Evolutionary conservation across 2,329 filamentous ascomycete genomes (phyloP).

Genomic region (Coniochaeta sp.): DNA sequence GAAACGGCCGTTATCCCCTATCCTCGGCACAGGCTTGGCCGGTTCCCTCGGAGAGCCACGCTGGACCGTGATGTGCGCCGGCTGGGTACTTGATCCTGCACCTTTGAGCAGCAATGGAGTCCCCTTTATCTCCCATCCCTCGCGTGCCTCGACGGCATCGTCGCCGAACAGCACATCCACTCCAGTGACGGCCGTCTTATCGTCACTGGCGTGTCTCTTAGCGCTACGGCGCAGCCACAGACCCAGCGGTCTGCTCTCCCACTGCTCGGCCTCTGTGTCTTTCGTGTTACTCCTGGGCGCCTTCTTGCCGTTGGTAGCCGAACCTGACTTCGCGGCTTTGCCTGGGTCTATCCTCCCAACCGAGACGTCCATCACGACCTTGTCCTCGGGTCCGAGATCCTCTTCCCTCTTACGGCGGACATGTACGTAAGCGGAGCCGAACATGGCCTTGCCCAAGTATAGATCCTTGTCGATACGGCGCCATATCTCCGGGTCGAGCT

Average conservation of each 20-base stretch:
- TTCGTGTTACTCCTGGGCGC: neutral
- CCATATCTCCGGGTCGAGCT: conserved; percentile 65
- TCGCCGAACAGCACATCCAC: conserved; percentile 84
- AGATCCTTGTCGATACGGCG: conserved; percentile 84
- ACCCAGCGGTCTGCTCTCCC: conserved; percentile 71
- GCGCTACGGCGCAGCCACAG: conserved; percentile 75
- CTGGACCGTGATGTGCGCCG: conserved; percentile 70
- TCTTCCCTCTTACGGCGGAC: conserved; percentile 80
- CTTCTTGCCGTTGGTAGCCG: neutral
- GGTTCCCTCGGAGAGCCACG: conserved; percentile 58
- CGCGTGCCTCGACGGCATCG: conserved; percentile 82
- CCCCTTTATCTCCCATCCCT: conserved; percentile 74
- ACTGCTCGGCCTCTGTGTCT: conserved; percentile 44
- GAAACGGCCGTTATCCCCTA: conserved; percentile 85
- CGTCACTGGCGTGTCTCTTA: conserved; percentile 67
- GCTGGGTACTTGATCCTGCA: conserved; percentile 50
- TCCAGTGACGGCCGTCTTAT: conserved; percentile 65
- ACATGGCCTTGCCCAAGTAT: conserved; percentile 67
- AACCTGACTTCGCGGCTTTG: conserved; percentile 44
- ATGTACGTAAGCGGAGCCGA: conserved; percentile 71
- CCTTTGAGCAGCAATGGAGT: conserved; percentile 62
- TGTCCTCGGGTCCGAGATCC: conserved; percentile 66
- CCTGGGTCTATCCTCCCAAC: conserved; percentile 67
- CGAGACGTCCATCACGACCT: conserved; percentile 70
- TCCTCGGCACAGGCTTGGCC: conserved; percentile 65